Conservation (phyloP, 352 stramenopile genomes). For the Halophytophthora batemanensis region DNA sequence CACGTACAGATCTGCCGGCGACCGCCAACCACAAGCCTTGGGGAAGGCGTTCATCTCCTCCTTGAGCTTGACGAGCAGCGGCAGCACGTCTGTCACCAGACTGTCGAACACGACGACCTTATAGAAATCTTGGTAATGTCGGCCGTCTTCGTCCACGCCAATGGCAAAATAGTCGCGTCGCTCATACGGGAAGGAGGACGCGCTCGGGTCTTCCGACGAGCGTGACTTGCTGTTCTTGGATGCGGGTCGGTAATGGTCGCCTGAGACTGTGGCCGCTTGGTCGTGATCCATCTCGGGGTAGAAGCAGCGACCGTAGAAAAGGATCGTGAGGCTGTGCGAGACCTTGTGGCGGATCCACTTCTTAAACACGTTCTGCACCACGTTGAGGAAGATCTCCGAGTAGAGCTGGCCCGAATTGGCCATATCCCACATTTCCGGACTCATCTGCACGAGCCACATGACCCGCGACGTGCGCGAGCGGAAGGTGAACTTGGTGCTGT, state of each 20-base stretch:
- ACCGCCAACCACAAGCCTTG: slow-evolving; percentile 60
- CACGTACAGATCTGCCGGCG: slow-evolving; percentile 40
- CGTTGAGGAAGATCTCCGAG: slow-evolving; percentile 86
- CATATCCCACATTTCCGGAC: slow-evolving; percentile 93
- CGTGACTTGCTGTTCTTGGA: slow-evolving; percentile 18
- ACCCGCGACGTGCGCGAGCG: slow-evolving; percentile 93
- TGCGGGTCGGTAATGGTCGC: slow-evolving; percentile 13
- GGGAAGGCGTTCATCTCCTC: slow-evolving; percentile 76
- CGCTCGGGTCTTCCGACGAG: slow-evolving; percentile 24
- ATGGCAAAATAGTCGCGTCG: slow-evolving; percentile 65
- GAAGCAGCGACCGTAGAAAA: slow-evolving; percentile 90
- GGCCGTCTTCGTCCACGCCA: slow-evolving; percentile 69
- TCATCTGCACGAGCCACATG: slow-evolving; percentile 98
- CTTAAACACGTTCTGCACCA: slow-evolving; percentile 77
- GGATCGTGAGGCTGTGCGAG: slow-evolving; percentile 90
- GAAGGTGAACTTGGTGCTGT: slow-evolving; percentile 96
- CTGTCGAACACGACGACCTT: slow-evolving; percentile 80
- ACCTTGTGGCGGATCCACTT: slow-evolving; percentile 92
- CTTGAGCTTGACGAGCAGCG: slow-evolving; percentile 72
- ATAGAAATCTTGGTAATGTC: slow-evolving; percentile 86
- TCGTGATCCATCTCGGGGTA: slow-evolving; percentile 75
- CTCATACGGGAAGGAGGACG: slow-evolving; percentile 64
- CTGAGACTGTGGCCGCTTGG: slow-evolving; percentile 18
- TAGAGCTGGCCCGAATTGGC: slow-evolving; percentile 88
- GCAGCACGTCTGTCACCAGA: slow-evolving; percentile 60